phyloP scores from a whole-genome alignment of 768 basidiomycete species.

The Phlegmacium glaucopus region DNA sequence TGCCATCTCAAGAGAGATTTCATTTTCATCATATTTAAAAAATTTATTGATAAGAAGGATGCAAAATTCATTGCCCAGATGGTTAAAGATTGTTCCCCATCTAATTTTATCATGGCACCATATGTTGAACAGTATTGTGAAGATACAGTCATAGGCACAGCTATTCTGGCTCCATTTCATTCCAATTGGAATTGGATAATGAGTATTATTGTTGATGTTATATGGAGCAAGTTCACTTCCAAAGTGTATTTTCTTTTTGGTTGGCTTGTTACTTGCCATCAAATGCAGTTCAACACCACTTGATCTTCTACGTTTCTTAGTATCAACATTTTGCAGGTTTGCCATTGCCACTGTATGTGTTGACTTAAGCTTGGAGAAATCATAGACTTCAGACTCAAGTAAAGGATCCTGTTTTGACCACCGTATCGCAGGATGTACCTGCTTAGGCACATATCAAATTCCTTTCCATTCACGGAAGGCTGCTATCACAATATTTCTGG shows the following conservation, averaged over 20 bases:
- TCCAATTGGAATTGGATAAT: not conserved
- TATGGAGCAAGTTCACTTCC: not conserved
- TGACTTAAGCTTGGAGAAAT: no score
- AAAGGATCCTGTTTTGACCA: no score
- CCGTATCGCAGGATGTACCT: no score
- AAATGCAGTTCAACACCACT: not conserved
- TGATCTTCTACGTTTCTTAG: no score
- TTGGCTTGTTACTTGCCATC: not conserved
- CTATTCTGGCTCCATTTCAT: not conserved
- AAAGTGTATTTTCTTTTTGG: no score
- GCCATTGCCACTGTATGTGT: no score
- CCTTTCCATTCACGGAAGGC: slow-evolving; percentile 23
- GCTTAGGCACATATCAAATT: no score
- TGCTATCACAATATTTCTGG: slow-evolving; percentile 28
- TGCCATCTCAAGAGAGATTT: not conserved
- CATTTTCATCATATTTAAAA: not conserved
- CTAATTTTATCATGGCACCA: not conserved
- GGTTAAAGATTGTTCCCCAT: not conserved
- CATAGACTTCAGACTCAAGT: no score
- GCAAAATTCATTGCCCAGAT: not conserved
- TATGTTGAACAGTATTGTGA: not conserved
- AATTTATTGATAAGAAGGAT: not conserved
- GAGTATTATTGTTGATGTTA: not conserved
- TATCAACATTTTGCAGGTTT: no score
- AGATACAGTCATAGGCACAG: not conserved